Evolutionary conservation across 768 basidiomycete genomes (phyloP), one percentile per base, ranked within the genome.

Genomic region (Ephemerocybe angulata): DNA sequence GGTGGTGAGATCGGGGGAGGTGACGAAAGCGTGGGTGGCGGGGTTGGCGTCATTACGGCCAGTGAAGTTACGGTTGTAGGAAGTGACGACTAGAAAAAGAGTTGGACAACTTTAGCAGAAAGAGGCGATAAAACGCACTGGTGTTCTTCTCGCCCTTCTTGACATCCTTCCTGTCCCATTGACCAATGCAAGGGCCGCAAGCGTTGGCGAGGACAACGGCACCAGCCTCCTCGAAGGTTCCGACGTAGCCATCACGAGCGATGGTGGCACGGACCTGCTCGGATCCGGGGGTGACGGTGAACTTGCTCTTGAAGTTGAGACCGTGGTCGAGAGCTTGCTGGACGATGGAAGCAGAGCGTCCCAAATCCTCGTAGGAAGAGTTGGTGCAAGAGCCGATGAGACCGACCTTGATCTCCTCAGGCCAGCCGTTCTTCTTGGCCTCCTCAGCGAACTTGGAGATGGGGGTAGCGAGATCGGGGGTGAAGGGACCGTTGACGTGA

Each of bases 1-100:
- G 61, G 96, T 98, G 70, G 98, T 96, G 69, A 99, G 76, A 65
- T 97, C 91, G 40, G 91, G 93, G 30, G 93, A 93, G 37, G 93
- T 87, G 65, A 96, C 93, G 67, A 95, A 96, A 47, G 93, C 91
- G 73, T 98, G 97, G 29, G 97, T 99, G 58, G 94, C 94, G 21
- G 96, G 94, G 84, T 99, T 98, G 64, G 97, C 95, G 66, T 98
- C 97, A 73, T 99, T 99, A 68, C 97, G 93, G 55, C 96, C 97
- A 62, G 97, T 98, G 80, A 99, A 99, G 87, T 99, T 99, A 71
- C 97, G 95, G 86, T 99, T 99, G 84, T 99, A 99, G 19, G 95
- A 98, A 50, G 96, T 96, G 74, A 99, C 92, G 80, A 98, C 90
- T 93, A 22, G 35, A 49, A 56, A 56, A 37, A 31, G 13, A 2